These are phyloP conservation scores for Epichloe gansuensis DNA, from an alignment of 2,329 filamentous ascomycete genomes.

Conservation along the genomic window DNA sequence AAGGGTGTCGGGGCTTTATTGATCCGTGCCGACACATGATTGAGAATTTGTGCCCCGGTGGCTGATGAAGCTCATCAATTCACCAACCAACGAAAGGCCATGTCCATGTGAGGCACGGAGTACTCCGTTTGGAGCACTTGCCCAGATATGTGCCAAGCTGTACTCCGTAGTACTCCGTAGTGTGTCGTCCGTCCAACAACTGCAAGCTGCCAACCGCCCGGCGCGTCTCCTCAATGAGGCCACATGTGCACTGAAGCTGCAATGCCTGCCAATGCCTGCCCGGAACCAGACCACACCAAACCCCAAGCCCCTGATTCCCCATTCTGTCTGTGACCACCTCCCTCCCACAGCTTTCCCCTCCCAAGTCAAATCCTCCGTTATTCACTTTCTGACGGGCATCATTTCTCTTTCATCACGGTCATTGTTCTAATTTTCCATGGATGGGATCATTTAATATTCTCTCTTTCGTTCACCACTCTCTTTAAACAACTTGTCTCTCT, in stretches of 20 bases:
- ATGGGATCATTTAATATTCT: constrained; percentile 6
- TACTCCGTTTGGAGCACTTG: too few relatives aligned
- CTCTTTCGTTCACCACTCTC: constrained; percentile 11
- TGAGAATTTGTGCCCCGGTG: background rate
- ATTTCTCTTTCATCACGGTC: constrained; percentile 5
- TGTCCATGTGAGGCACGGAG: too few relatives aligned
- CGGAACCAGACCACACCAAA: background rate
- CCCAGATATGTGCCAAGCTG: too few relatives aligned
- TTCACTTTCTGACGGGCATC: background rate
- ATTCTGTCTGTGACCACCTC: background rate
- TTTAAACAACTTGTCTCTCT: constrained; percentile 7
- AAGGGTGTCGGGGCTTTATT: background rate
- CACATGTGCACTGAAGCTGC: constrained; percentile 2
- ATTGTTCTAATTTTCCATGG: background rate
- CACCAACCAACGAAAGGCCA: too few relatives aligned
- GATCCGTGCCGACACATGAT: background rate
- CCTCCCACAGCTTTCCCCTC: constrained; percentile 9
- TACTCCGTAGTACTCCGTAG: too few relatives aligned
- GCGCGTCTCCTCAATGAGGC: constrained; percentile 2
- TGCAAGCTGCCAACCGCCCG: background rate
- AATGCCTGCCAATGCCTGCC: background rate
- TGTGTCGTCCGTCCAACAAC: background rate
- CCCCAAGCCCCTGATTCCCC: constrained; percentile 3
- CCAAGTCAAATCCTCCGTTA: constrained; percentile 6
- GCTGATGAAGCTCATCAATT: background rate